Conservation (phyloP, 108 stramenopile species). For the Nannochloropsis granulata region DNA sequence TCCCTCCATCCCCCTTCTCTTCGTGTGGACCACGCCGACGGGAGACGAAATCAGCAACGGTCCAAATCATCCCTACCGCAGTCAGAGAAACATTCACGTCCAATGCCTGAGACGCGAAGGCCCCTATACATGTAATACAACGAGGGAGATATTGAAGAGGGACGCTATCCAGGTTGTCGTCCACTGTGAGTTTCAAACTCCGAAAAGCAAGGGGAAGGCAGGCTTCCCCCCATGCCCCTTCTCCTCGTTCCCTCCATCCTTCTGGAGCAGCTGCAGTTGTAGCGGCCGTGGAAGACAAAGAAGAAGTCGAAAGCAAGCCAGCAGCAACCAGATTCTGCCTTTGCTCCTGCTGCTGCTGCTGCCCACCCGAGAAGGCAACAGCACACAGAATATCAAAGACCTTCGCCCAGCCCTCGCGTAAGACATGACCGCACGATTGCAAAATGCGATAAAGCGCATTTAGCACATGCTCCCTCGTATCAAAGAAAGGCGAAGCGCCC, state of each 20-base stretch:
- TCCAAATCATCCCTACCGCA: conserved; percentile 36
- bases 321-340: too few species aligned
- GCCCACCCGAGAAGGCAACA: neutral
- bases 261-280: neutral
- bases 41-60: conserved; percentile 14
- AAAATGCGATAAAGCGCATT: conserved; percentile 7
- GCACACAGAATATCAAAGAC: neutral
- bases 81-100: conserved; percentile 80
- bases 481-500: conserved; percentile 6
- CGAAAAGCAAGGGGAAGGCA: conserved; percentile 58
- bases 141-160: conserved; percentile 35
- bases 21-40: neutral
- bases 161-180: conserved; percentile 59
- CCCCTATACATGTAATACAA: conserved; percentile 62
- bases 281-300: neutral
- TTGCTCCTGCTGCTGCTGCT: neutral
- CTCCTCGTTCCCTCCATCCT: neutral
- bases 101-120: conserved; percentile 61
- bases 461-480: conserved; percentile 14
- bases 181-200: conserved; percentile 69
- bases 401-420: conserved; percentile 5
- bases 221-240: conserved; percentile 7
- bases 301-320: too few species aligned
- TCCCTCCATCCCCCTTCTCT: neutral
- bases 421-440: conserved; percentile 18